Conservation (phyloP, 2,329 filamentous ascomycete genomes). For the Rhynchosporium secalis region DNA sequence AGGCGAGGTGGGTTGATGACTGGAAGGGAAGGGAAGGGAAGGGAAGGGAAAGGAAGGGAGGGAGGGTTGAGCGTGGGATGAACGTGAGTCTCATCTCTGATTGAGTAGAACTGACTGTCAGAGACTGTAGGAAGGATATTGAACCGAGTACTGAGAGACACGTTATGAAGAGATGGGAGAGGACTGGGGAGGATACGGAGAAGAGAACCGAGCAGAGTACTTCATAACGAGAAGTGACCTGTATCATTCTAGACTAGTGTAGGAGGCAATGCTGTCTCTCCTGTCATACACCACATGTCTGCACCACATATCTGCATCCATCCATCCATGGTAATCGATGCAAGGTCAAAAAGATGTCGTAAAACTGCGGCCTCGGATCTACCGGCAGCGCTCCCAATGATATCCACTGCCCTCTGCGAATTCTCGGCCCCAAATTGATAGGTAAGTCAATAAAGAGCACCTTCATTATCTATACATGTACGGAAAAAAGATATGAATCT, state of each 20-base stretch:
- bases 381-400: conserved; percentile 25
- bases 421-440: neutral
- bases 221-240: neutral
- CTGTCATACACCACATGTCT: conserved; percentile 3
- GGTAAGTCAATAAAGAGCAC: conserved; percentile 16
- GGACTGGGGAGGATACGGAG: neutral
- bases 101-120: too few relatives aligned
- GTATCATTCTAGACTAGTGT: neutral
- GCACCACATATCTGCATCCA: neutral
- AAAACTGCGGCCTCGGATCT: conserved; percentile 30
- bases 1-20: neutral
- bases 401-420: neutral
- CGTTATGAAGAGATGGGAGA: neutral
- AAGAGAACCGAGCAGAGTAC: neutral
- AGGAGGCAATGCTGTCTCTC: neutral
- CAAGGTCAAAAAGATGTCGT: neutral
- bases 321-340: neutral
- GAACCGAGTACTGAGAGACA: too few relatives aligned
- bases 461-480: conserved; percentile 25
- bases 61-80: neutral
- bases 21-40: too few relatives aligned
- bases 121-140: too few relatives aligned
- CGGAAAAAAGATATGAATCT: neutral
- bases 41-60: too few relatives aligned
- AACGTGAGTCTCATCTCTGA: neutral